A percentile compares a stretch with the other conserved stretches of the same genome.
Conservation (phyloP, 768 basidiomycete species). For the Mycena haematopus region DNA sequence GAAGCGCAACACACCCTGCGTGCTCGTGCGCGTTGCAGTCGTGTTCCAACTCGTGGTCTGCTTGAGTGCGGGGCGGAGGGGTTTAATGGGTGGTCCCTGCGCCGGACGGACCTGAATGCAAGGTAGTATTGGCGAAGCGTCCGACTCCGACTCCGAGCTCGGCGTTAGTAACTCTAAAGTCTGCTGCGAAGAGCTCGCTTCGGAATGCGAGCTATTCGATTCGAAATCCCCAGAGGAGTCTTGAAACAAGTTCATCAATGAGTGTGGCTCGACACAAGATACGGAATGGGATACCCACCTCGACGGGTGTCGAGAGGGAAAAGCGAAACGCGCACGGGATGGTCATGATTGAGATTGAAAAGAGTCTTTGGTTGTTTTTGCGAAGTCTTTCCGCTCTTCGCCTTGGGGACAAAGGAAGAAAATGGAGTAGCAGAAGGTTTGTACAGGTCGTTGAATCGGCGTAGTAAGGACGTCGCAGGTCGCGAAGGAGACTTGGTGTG, state of each 20-base stretch:
- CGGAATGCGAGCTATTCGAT: slow-evolving; percentile 24
- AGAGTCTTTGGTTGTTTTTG: neutral
- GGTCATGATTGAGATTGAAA: neutral
- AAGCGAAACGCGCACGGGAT: slow-evolving; percentile 15
- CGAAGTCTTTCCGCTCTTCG: neutral
- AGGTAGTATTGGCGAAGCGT: neutral
- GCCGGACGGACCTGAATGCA: neutral
- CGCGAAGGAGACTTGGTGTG: neutral
- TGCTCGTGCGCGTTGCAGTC: slow-evolving; percentile 14
- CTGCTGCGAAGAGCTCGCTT: slow-evolving; percentile 21
- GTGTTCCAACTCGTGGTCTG: slow-evolving; percentile 26
- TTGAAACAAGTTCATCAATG: neutral
- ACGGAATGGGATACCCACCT: neutral
- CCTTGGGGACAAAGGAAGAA: neutral
- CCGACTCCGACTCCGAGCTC: neutral
- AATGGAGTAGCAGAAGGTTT: slow-evolving; percentile 3
- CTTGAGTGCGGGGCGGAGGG: slow-evolving; percentile 28
- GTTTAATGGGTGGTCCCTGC: slow-evolving; percentile 14
- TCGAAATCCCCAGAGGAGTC: slow-evolving; percentile 21
- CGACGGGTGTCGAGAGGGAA: slow-evolving; percentile 6
- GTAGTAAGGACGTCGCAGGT: slow-evolving; percentile 18
- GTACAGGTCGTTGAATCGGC: slow-evolving; percentile 26
- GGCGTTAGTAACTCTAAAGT: slow-evolving; percentile 25
- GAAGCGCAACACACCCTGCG: slow-evolving; percentile 13
- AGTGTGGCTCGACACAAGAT: neutral